A percentile compares a stretch with the other conserved stretches of the same genome.
These are phyloP conservation scores for Ambrosiella beaveri DNA, from an alignment of 2,329 filamentous ascomycete species.

Conservation along the genomic window DNA sequence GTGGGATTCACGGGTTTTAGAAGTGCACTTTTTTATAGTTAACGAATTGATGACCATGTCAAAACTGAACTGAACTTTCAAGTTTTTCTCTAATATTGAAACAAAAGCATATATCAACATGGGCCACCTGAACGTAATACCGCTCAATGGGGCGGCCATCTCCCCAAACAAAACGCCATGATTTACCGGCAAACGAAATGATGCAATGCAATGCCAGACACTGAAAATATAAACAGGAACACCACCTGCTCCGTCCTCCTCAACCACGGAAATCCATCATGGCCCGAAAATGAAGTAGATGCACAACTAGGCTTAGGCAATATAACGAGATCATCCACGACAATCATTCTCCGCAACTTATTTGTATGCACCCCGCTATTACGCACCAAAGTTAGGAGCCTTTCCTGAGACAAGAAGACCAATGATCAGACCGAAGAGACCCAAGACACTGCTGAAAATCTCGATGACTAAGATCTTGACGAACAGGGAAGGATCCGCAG, in stretches of 20 bases:
- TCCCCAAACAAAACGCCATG: conserved; percentile 11
- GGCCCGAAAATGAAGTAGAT: neutral
- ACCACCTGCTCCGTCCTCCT: too few species aligned
- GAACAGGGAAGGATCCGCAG: conserved; percentile 84
- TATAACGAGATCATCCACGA: neutral
- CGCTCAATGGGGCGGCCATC: neutral
- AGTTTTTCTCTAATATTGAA: conserved; percentile 1
- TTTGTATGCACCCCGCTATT: neutral
- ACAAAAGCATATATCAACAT: conserved; percentile 3
- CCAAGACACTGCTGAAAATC: conserved; percentile 95
- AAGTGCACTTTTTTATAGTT: neutral
- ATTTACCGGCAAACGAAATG: conserved; percentile 9
- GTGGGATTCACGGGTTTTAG: conserved; percentile 10
- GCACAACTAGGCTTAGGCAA: neutral
- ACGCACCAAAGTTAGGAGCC: conserved; percentile 51
- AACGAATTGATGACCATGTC: neutral
- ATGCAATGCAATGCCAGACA: conserved; percentile 7
- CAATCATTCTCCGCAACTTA: neutral
- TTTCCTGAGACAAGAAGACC: conserved; percentile 77
- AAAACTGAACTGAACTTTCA: neutral
- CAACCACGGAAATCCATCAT: too few species aligned
- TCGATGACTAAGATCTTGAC: conserved; percentile 98
- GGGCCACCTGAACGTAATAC: neutral
- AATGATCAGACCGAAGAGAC: conserved; percentile 90
- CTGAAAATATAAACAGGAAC: neutral